phyloP scores from a whole-genome alignment of 2,329 filamentous ascomycete species.

The Trichoderma brevicompactum region DNA sequence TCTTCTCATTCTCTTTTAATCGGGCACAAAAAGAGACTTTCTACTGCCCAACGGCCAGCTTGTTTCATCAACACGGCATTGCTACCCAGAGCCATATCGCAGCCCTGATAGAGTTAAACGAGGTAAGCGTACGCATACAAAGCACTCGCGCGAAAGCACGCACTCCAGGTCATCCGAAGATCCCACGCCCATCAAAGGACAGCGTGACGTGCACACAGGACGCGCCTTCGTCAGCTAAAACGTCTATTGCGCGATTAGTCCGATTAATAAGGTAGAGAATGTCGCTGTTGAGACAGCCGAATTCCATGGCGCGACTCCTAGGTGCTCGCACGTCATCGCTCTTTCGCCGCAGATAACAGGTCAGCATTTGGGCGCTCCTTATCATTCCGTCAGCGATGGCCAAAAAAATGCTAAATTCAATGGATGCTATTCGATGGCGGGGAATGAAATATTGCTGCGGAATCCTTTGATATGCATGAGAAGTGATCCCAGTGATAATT shows the following conservation, averaged over 20 bases:
- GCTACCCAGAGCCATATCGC: slow-evolving; percentile 24
- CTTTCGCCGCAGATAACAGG: slow-evolving; percentile 6
- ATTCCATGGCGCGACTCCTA: slow-evolving; percentile 26
- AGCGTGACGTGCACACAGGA: slow-evolving; percentile 26
- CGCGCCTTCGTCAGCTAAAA: slow-evolving; percentile 28
- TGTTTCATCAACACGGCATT: slow-evolving; percentile 17
- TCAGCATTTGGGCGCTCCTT: slow-evolving; percentile 1
- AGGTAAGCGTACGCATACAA: not conserved
- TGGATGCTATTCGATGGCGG: not conserved
- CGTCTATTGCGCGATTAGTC: slow-evolving; percentile 28
- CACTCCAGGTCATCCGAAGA: slow-evolving; percentile 16
- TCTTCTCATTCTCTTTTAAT: slow-evolving; percentile 3
- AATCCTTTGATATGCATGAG: not conserved
- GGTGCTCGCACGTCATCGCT: slow-evolving; percentile 28
- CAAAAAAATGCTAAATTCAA: not conserved
- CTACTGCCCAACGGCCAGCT: slow-evolving; percentile 9
- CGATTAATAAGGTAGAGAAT: slow-evolving; percentile 25
- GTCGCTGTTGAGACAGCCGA: not conserved
- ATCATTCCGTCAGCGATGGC: slow-evolving; percentile 4
- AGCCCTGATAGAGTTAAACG: not conserved
- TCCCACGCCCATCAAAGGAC: slow-evolving; percentile 14
- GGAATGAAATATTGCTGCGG: not conserved
- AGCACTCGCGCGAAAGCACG: too few species aligned
- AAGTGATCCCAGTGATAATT: too few species aligned
- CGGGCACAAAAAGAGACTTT: slow-evolving; percentile 13